These are phyloP conservation scores for Cyathus striatus DNA, from an alignment of 768 basidiomycete genomes.

Conservation along the genomic window DNA sequence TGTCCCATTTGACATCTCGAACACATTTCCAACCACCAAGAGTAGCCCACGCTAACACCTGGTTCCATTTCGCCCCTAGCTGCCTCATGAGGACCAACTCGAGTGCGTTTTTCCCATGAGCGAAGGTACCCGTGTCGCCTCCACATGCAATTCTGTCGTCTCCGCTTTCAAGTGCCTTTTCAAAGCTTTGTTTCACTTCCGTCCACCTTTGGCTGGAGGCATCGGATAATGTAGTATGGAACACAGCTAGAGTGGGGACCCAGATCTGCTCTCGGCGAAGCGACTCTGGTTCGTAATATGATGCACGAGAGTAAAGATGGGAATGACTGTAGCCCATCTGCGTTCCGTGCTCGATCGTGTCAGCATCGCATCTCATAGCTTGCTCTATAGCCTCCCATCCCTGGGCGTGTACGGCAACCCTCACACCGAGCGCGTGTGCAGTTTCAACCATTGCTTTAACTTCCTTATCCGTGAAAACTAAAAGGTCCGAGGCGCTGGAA, in stretches of 20 bases:
- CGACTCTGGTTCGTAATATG: constrained; percentile 16
- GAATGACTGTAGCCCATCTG: constrained; percentile 17
- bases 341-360: constrained; percentile 59
- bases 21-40: constrained; percentile 56
- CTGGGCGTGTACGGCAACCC: constrained; percentile 53
- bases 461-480: constrained; percentile 42
- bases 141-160: constrained; percentile 53
- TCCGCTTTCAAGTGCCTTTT: constrained; percentile 33
- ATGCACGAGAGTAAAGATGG: constrained; percentile 14
- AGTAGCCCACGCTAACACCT: constrained; percentile 53
- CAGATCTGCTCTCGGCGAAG: constrained; percentile 32
- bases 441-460: constrained; percentile 43
- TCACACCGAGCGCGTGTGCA: constrained; percentile 46
- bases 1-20: constrained; percentile 42
- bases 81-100: constrained; percentile 59
- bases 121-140: constrained; percentile 61
- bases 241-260: constrained; percentile 56
- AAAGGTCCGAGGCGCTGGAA: constrained; percentile 24
- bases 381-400: constrained; percentile 23
- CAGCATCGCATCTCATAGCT: constrained; percentile 34
- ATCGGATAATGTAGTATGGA: constrained; percentile 24
- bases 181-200: constrained; percentile 32
- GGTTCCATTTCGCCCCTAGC: constrained; percentile 46
- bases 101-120: constrained; percentile 54
- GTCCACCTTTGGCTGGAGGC: constrained; percentile 28